A percentile compares a stretch with the other conserved stretches of the same genome.
These are phyloP conservation scores for Globisporangium orthogonon DNA, from an alignment of 352 stramenopile genomes.

Conservation along the genomic window DNA sequence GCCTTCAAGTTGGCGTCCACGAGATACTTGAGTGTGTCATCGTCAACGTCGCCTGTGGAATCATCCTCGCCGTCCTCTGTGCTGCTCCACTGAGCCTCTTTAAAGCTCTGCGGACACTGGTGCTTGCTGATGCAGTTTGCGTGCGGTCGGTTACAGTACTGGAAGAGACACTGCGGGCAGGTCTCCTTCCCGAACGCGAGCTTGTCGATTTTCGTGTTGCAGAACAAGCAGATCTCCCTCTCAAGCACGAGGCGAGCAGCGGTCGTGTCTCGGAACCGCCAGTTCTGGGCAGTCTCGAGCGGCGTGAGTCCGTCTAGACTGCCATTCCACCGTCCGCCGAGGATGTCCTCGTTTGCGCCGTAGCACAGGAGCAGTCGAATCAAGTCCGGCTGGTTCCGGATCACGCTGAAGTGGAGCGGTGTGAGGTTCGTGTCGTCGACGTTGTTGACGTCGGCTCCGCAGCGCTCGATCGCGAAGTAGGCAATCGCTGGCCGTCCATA, in stretches of 20 bases:
- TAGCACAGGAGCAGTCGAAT: slow-evolving; percentile 55
- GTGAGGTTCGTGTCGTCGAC: slow-evolving; percentile 58
- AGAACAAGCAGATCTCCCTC: slow-evolving; percentile 72
- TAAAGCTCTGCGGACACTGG: slow-evolving; percentile 40
- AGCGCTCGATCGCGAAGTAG: slow-evolving; percentile 55
- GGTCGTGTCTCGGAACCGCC: slow-evolving; percentile 61
- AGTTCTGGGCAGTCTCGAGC: slow-evolving; percentile 48
- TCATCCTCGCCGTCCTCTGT: slow-evolving; percentile 7
- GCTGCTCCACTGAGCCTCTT: not conserved
- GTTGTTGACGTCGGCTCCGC: slow-evolving; percentile 64
- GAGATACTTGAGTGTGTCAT: not conserved
- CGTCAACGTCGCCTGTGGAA: not conserved
- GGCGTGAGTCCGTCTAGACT: slow-evolving; percentile 34
- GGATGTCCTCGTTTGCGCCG: slow-evolving; percentile 27
- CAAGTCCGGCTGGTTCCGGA: slow-evolving; percentile 73
- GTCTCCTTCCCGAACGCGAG: slow-evolving; percentile 44
- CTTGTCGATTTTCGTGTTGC: slow-evolving; percentile 66
- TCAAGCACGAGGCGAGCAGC: slow-evolving; percentile 61
- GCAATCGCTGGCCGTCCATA: slow-evolving; percentile 50
- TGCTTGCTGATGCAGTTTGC: slow-evolving; percentile 57
- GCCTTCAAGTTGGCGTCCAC: not conserved
- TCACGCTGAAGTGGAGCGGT: slow-evolving; percentile 71
- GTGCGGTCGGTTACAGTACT: slow-evolving; percentile 40
- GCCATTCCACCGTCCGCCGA: slow-evolving; percentile 32
- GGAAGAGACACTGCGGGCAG: slow-evolving; percentile 47